Evolutionary conservation across 257 asterid species (phyloP).

Genomic region (Salvia hispanica): DNA sequence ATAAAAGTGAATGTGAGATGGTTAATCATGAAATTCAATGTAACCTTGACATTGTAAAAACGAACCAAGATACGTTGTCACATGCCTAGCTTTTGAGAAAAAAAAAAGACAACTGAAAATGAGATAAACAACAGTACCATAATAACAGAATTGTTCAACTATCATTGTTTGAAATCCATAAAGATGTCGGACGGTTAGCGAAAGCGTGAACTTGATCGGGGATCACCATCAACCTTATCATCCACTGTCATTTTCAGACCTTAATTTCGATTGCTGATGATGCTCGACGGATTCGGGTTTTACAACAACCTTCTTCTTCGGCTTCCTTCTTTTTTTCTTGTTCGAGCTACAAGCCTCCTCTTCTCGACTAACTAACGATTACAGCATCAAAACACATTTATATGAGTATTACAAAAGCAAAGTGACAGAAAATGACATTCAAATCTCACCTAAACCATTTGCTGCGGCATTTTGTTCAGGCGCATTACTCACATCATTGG

Average conservation of each 20-base stretch:
- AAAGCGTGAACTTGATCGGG: background rate
- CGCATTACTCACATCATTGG: background rate
- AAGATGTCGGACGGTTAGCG: too few relatives aligned
- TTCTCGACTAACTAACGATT: constrained; percentile 26
- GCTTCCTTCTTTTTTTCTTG: constrained; percentile 55
- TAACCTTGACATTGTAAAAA: too few relatives aligned
- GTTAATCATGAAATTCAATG: too few relatives aligned
- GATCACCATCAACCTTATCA: background rate
- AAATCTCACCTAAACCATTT: constrained; percentile 27
- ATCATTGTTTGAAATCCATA: too few relatives aligned
- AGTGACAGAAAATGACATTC: background rate
- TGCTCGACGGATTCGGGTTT: constrained; percentile 28
- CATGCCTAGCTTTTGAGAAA: too few relatives aligned
- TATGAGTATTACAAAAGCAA: background rate
- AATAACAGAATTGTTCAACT: too few relatives aligned
- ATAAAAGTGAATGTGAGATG: too few relatives aligned
- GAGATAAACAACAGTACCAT: too few relatives aligned
- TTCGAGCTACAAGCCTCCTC: constrained; percentile 36
- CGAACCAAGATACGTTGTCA: too few relatives aligned
- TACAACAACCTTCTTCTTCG: constrained; percentile 47
- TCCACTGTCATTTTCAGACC: background rate
- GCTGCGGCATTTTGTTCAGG: constrained; percentile 43
- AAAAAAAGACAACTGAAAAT: too few relatives aligned
- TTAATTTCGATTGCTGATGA: background rate
- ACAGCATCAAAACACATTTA: background rate